Evolutionary conservation across 1,284 basidiomycete genomes (phyloP), one percentile per base, ranked within the genome.

Genomic region (Apiotrichum porosum): DNA sequence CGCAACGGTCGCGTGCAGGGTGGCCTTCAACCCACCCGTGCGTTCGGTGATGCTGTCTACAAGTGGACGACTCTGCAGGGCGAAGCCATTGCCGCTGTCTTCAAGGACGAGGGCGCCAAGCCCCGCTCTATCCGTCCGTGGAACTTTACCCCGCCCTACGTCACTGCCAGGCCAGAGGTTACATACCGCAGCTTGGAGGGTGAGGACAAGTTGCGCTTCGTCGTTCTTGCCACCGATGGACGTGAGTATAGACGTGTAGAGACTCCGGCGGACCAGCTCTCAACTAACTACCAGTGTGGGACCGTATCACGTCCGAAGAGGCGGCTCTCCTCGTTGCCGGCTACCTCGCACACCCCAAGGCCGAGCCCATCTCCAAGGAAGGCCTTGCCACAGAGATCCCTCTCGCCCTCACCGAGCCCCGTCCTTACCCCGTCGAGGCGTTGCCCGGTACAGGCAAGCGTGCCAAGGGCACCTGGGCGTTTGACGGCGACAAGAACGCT

Each of bases 231-330:
- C 1, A 94, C 91, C 0, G 92, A 95, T 63, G 93, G 93, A 14
- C 79, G 76, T 69, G 62, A 71, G 73, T 71, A 22, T 5, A 18
- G 3, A n/a, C 2, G 3, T 4, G 17, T 15, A 6, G 23, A 6
- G 24, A 3, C 22, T 18, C 6, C 0, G 6, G 26, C 42, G 28
- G 19, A 44, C 42, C n/a, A n/a, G 23, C 35, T 37, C 35, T 37
- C 3, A 23, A 37, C 9, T 14, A 13, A 12, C 28, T 14, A 12
- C 3, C 47, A 74, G 72, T 97, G 42, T 97, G 93, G 90, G 95
- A 99, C 73, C 79, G 87, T 58, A 79, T 98, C 47, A 86, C 86
- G 53, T 95, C 92, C n/a, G 85, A 92, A 66, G 93, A 98, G 62
- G 90, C 93, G 8, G 91, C 95, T 41, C 80, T 85, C 15, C 83